phyloP scores from a whole-genome alignment of 176 grass and related monocot genomes.

The Raddia guianensis region DNA sequence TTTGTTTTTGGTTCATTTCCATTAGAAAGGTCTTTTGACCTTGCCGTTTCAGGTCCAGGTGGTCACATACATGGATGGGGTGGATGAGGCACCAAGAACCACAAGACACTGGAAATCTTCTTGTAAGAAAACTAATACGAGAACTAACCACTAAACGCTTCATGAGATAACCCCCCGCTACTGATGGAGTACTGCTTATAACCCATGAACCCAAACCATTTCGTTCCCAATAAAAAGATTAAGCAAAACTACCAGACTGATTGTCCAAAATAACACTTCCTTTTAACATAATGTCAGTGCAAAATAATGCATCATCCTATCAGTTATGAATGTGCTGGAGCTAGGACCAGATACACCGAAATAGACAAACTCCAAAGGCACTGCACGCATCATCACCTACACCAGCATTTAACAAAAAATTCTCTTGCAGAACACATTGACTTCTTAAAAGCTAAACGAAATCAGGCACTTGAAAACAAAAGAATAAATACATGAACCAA shows the following conservation, averaged over 20 bases:
- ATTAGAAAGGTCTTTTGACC: neutral
- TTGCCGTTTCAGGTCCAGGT: neutral
- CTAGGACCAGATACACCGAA: constrained; percentile 1
- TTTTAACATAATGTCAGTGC: neutral
- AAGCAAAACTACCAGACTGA: neutral
- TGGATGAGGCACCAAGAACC: constrained; percentile 7
- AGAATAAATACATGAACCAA: neutral
- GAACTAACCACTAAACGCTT: neutral
- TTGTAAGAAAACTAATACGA: neutral
- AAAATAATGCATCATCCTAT: neutral
- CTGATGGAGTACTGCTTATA: constrained; percentile 14
- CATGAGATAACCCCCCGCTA: neutral
- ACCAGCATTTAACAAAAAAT: neutral
- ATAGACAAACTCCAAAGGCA: neutral
- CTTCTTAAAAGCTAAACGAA: neutral
- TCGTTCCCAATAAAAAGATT: neutral
- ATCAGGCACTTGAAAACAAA: neutral
- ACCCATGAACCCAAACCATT: neutral
- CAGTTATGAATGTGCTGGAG: neutral
- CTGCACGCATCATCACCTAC: constrained; percentile 3
- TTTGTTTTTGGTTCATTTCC: neutral
- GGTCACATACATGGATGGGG: neutral
- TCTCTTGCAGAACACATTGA: neutral
- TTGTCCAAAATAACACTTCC: too few relatives aligned
- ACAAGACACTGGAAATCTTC: neutral